Percentiles rank a stretch among this genome's conserved stretches.
Evolutionary conservation across 148 eudicot species (phyloP).

Genomic region (Nyssa sinensis): DNA sequence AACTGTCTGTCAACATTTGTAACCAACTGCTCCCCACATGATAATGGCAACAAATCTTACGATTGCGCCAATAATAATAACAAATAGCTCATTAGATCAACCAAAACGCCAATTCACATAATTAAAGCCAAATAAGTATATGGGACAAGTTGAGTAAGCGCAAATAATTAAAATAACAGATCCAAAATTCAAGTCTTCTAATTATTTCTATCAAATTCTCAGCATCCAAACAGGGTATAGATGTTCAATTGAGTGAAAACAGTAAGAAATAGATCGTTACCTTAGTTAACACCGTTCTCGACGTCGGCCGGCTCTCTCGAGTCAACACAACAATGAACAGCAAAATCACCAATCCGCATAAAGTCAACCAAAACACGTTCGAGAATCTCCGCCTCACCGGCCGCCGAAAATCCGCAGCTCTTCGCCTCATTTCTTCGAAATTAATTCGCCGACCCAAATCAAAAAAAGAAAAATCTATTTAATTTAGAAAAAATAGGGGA

Average conservation of each 20-base stretch:
- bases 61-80: neutral
- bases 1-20: neutral
- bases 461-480: too few relatives aligned
- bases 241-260: neutral
- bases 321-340: slow-evolving; percentile 57
- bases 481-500: too few relatives aligned
- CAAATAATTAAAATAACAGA: neutral
- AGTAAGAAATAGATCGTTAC: slow-evolving; percentile 25
- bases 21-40: neutral
- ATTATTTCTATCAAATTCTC: neutral
- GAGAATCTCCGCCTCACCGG: slow-evolving; percentile 63
- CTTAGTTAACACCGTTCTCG: slow-evolving; percentile 47
- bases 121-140: neutral
- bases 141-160: neutral
- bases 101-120: neutral
- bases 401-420: slow-evolving; percentile 60
- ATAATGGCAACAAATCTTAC: neutral
- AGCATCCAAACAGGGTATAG: neutral
- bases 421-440: slow-evolving; percentile 49
- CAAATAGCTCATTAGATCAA: neutral
- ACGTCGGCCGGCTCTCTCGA: slow-evolving; percentile 47
- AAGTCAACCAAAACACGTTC: slow-evolving; percentile 57
- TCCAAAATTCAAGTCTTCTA: neutral
- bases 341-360: slow-evolving; percentile 54
- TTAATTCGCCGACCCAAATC: neutral